A percentile compares a stretch with the other conserved stretches of the same genome.
These are phyloP conservation scores for Fusarium brachygibbosum DNA, from an alignment of 2,329 filamentous ascomycete species.

Conservation along the genomic window DNA sequence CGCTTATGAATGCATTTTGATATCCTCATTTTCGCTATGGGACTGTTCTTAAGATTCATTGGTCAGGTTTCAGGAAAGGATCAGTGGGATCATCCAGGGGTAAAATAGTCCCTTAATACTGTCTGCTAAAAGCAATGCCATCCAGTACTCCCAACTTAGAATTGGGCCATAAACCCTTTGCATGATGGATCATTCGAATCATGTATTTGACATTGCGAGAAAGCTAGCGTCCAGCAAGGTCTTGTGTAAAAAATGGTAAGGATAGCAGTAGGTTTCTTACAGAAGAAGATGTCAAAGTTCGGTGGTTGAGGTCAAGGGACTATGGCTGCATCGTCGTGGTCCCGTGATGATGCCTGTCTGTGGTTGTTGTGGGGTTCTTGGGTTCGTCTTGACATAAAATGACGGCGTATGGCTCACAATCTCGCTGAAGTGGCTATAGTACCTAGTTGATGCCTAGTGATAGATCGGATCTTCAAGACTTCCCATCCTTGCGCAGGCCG, in stretches of 20 bases:
- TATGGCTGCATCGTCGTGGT: slow-evolving; percentile 21
- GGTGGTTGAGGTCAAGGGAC: background rate
- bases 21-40: background rate
- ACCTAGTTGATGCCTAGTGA: background rate
- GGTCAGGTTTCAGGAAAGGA: background rate
- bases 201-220: background rate
- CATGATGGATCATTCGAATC: background rate
- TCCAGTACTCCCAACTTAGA: background rate
- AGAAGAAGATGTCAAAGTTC: background rate
- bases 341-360: slow-evolving; percentile 46
- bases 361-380: slow-evolving; percentile 38
- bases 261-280: background rate
- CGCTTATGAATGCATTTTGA: background rate
- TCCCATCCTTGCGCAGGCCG: background rate
- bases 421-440: background rate
- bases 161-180: background rate
- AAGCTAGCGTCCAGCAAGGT: background rate
- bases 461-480: slow-evolving; percentile 5
- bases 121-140: background rate
- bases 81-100: background rate
- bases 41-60: background rate
- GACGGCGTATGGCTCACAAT: slow-evolving; percentile 4
- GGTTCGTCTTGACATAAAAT: slow-evolving; percentile 2
- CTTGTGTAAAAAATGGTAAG: background rate
- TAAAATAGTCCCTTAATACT: background rate